phyloP scores from a whole-genome alignment of 1,139 yeast species.

The Eremothecium cymbalariae region DNA sequence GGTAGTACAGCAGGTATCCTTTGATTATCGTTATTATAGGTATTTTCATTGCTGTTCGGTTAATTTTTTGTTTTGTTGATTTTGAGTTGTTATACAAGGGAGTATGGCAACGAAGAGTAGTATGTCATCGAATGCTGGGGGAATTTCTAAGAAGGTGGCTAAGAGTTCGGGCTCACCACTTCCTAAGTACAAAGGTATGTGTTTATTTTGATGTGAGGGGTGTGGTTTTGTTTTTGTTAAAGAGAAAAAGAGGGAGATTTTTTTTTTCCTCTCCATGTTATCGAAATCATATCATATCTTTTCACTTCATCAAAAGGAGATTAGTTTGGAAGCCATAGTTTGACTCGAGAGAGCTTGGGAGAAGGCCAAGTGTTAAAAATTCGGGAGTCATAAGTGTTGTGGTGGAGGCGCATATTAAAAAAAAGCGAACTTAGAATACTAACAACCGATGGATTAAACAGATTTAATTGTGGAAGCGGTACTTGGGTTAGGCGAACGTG shows the following conservation, averaged over 20 bases:
- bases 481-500: conserved; percentile 64
- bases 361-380: no score
- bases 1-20: no score
- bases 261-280: neutral
- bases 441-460: conserved; percentile 21
- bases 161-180: conserved; percentile 9
- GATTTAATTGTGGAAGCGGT: conserved; percentile 77
- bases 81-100: no score
- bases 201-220: conserved; percentile 9
- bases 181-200: conserved; percentile 16
- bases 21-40: no score
- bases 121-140: conserved; percentile 8
- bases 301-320: neutral
- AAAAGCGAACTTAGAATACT: no score
- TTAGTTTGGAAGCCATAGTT: no score
- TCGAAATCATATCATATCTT: neutral
- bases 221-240: conserved; percentile 7
- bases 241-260: neutral
- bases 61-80: no score
- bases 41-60: no score
- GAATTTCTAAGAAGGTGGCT: conserved; percentile 4
- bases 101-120: neutral
- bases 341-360: no score
- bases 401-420: no score
- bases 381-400: no score